Percentiles rank a stretch among this genome's conserved stretches.
These are phyloP conservation scores for Dalbergia oliveri DNA, from an alignment of 306 rosid genomes.

Conservation along the genomic window DNA sequence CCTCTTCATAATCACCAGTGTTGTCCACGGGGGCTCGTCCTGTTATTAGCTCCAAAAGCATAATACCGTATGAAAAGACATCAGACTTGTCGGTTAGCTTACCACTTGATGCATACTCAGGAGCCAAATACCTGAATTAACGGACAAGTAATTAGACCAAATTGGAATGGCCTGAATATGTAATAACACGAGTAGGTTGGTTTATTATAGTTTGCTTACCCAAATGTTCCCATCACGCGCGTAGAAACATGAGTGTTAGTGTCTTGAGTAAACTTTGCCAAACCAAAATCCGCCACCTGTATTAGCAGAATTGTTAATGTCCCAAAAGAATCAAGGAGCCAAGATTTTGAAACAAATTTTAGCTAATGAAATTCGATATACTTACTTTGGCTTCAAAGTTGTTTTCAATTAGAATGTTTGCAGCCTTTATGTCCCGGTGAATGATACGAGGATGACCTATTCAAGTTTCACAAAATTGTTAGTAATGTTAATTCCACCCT, in stretches of 20 bases:
- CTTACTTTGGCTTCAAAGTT: constrained; percentile 87
- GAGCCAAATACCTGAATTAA: constrained; percentile 80
- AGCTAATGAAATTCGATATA: constrained; percentile 9
- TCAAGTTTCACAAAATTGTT: constrained; percentile 21
- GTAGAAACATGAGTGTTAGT: constrained; percentile 82
- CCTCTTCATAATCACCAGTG: constrained; percentile 58
- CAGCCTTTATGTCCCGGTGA: constrained; percentile 86
- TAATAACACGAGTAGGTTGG: neutral
- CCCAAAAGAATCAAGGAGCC: neutral
- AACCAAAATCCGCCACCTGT: constrained; percentile 94
- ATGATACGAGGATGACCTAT: constrained; percentile 95
- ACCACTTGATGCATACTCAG: constrained; percentile 93
- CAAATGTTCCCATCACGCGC: constrained; percentile 96
- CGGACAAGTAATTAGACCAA: neutral
- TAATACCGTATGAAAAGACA: constrained; percentile 82
- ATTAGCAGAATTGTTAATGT: neutral
- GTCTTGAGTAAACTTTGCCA: constrained; percentile 85
- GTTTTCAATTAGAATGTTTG: constrained; percentile 81
- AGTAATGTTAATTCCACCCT: neutral
- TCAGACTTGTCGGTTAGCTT: constrained; percentile 93
- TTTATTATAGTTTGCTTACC: constrained; percentile 55
- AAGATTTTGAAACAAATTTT: neutral
- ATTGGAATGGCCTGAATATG: neutral
- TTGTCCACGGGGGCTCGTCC: constrained; percentile 69
- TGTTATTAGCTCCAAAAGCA: constrained; percentile 80